Base-by-base conservation (phyloP, 371 early-diverging fungal species). In the Apophysomyces sp. region DNA sequence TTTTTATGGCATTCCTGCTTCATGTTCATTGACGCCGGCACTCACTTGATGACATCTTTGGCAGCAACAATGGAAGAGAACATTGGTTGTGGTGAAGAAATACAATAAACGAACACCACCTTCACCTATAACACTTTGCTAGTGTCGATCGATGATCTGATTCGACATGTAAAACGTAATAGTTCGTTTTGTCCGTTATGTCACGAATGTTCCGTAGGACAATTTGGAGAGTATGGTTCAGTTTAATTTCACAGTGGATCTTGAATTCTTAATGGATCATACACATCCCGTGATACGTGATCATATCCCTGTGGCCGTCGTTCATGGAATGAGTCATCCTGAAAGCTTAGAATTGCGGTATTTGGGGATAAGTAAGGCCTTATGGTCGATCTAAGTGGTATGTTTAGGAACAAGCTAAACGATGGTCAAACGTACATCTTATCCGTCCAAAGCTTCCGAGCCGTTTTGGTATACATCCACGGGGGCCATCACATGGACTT, bases 201-300 rank as follows among this genome's bases (percentile, higher is more conserved):
- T n/a, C n/a, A n/a, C n/a, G n/a, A n/a, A n/a, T 15, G 15, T 26
- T 27, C 4, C 12, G 13, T 30, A 69, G 69, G 62, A 65, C 31
- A 30, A 65, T 51, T 57, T 71, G 2, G 58, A 71, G 36, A 39
- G 60, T 15, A 61, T 72, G 53, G 60, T 63, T 8, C 72, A 72
- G 26, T 58, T 72, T 34, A 72, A 72, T 52, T 67, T 67, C 32
- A 64, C 62, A 0, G 72, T 72, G 9, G 68, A 72, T 59, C 37
- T 72, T 16, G 62, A 63, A 1, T 72, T 36, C 26, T 41, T 72
- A 0, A 64, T 72, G 68, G 30, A 29, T 1, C 53, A 66, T 27
- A n/a, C 67, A 21, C 65, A 61, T 40, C 65, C 65, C 2, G 30
- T 36, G 6, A 58, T 64, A 0, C 51, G 60, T 11, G 18, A 61